A percentile compares a stretch with the other conserved stretches of the same genome.
Evolutionary conservation across 257 asterid genomes (phyloP).

Genomic region (Plantago elongata): DNA sequence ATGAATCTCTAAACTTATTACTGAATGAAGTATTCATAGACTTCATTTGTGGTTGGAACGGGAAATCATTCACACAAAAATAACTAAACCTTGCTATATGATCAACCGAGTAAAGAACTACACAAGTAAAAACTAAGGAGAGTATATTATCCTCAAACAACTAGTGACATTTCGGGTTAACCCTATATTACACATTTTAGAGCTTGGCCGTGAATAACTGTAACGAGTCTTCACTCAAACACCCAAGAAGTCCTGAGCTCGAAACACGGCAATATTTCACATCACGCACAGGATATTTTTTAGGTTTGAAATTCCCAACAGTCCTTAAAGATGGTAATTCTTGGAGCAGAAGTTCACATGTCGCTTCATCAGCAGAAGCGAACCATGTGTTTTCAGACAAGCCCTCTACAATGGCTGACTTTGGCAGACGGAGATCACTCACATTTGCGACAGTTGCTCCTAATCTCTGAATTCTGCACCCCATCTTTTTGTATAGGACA

Average conservation of each 20-base stretch:
- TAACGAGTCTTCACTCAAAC: constrained; percentile 57
- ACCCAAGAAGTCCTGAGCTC: constrained; percentile 52
- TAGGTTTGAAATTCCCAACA: constrained; percentile 40
- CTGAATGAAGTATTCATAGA: too few species aligned
- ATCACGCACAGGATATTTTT: constrained; percentile 47
- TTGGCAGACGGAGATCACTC: constrained; percentile 59
- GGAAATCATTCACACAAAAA: too few species aligned
- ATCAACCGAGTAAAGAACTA: too few species aligned
- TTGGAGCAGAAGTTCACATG: constrained; percentile 52
- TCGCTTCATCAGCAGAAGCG: constrained; percentile 63
- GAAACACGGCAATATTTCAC: constrained; percentile 41
- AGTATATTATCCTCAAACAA: too few species aligned
- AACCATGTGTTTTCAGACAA: constrained; percentile 37
- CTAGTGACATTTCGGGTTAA: too few species aligned
- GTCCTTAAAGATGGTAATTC: constrained; percentile 54
- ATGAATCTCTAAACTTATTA: too few species aligned
- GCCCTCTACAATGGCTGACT: constrained; percentile 60
- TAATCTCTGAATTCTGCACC: constrained; percentile 42
- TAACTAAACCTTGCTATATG: too few species aligned
- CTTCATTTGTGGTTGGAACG: too few species aligned
- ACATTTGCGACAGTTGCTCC: constrained; percentile 54
- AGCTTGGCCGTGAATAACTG: constrained; percentile 42
- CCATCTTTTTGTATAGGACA: constrained; percentile 47
- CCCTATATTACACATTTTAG: constrained; percentile 34
- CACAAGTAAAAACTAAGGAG: not conserved